These are phyloP conservation scores for Metschnikowia baotianmanensis DNA, from an alignment of 805 yeast species.

Conservation along the genomic window DNA sequence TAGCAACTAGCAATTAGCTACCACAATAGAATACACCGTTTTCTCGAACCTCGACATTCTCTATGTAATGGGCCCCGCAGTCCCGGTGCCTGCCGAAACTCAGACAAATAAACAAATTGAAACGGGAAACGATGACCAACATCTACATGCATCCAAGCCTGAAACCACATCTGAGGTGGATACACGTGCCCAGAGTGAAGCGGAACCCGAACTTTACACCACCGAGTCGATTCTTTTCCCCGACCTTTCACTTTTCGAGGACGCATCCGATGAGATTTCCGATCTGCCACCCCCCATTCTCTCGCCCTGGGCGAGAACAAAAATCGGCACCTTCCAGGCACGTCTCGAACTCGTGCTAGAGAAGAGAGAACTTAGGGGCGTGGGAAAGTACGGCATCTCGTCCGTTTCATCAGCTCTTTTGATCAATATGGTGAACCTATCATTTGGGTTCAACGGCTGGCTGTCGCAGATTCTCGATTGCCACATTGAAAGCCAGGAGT, in stretches of 20 bases:
- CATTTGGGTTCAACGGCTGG: slow-evolving; percentile 62
- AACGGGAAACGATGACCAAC: not conserved
- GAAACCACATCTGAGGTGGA: too few species aligned
- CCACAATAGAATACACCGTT: too few species aligned
- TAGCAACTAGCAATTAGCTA: too few species aligned
- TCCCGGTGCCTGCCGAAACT: too few species aligned
- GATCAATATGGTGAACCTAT: slow-evolving; percentile 45
- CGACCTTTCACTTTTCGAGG: slow-evolving; percentile 22
- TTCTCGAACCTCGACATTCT: too few species aligned
- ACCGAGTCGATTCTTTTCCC: slow-evolving; percentile 22
- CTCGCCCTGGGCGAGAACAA: slow-evolving; percentile 42
- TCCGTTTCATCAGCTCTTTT: slow-evolving; percentile 13
- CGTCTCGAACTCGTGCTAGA: slow-evolving; percentile 39
- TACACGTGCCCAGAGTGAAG: too few species aligned
- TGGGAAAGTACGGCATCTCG: slow-evolving; percentile 8
- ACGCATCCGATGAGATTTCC: slow-evolving; percentile 3
- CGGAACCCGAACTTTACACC: too few species aligned
- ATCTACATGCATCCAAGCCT: too few species aligned
- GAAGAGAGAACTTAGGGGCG: slow-evolving; percentile 12
- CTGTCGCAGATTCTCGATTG: slow-evolving; percentile 38
- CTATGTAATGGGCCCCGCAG: too few species aligned
- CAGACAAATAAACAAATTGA: too few species aligned
- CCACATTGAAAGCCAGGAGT: slow-evolving; percentile 17
- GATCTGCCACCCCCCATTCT: slow-evolving; percentile 2
- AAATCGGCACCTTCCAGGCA: slow-evolving; percentile 49